Percentiles rank a stretch among this genome's conserved stretches.
These are phyloP conservation scores for Dipteronia dyeriana DNA, from an alignment of 345 rosid species.

Conservation along the genomic window DNA sequence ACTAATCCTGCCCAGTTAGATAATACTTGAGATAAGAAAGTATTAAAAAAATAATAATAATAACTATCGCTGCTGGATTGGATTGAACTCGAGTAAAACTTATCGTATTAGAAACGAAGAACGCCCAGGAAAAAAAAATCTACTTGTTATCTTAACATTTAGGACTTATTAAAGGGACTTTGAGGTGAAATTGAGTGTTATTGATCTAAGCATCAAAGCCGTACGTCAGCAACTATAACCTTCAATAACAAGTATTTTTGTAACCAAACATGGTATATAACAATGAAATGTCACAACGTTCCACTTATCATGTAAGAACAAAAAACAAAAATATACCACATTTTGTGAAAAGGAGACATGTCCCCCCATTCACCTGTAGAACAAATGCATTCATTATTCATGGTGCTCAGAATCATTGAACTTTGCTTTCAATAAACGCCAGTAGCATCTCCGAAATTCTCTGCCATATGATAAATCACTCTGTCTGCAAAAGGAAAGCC, in stretches of 20 bases:
- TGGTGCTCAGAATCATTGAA: conserved; percentile 11
- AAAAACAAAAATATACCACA: background rate
- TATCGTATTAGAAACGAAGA: too few species aligned
- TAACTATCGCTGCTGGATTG: too few species aligned
- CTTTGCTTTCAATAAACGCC: background rate
- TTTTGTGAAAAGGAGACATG: background rate
- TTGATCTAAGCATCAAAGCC: background rate
- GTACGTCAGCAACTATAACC: background rate
- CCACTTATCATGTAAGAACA: background rate
- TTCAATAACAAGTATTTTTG: background rate
- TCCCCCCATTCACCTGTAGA: background rate
- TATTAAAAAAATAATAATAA: too few species aligned
- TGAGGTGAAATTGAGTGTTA: too few species aligned
- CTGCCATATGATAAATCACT: conserved; percentile 23
- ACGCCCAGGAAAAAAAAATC: too few species aligned
- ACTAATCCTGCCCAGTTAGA: too few species aligned
- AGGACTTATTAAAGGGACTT: too few species aligned
- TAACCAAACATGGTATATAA: background rate
- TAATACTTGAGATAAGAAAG: too few species aligned
- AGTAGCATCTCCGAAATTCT: background rate
- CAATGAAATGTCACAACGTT: conserved; percentile 7
- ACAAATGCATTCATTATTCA: conserved; percentile 18
- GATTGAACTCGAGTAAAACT: too few species aligned
- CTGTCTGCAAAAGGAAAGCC: conserved; percentile 32
- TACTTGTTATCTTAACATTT: too few species aligned